phyloP scores from a whole-genome alignment of 805 yeast species.

The Hanseniaspora thailandica region DNA sequence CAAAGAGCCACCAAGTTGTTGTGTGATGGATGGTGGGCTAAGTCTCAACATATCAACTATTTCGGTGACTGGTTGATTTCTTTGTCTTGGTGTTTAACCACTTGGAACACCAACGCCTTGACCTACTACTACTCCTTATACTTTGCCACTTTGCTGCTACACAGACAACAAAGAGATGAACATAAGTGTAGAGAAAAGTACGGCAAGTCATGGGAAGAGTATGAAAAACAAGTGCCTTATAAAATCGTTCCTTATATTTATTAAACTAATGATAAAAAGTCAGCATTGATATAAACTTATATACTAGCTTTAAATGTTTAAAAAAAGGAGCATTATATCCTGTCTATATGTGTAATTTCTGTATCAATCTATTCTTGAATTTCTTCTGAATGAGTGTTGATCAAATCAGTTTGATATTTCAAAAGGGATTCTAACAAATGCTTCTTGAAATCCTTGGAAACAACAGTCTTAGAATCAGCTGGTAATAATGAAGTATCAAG shows the following conservation, averaged over 20 bases:
- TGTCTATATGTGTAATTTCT: background rate
- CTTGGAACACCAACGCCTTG: slow-evolving; percentile 68
- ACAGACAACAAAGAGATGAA: slow-evolving; percentile 86
- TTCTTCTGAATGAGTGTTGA: slow-evolving; percentile 49
- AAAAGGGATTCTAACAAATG: slow-evolving; percentile 36
- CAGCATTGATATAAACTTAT: background rate
- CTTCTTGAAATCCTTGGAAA: slow-evolving; percentile 44
- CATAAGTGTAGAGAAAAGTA: slow-evolving; percentile 79
- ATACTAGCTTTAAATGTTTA: background rate
- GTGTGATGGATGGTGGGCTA: slow-evolving; percentile 93
- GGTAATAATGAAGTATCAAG: slow-evolving; percentile 32
- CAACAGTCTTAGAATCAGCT: slow-evolving; percentile 28
- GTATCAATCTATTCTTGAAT: slow-evolving; percentile 44
- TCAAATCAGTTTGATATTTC: slow-evolving; percentile 52
- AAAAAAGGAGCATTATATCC: background rate
- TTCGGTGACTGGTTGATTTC: slow-evolving; percentile 92
- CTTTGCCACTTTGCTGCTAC: slow-evolving; percentile 70
- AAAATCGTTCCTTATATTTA: slow-evolving; percentile 83
- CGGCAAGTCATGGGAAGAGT: slow-evolving; percentile 75
- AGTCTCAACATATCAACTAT: slow-evolving; percentile 85
- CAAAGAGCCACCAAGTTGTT: slow-evolving; percentile 67
- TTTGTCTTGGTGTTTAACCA: slow-evolving; percentile 82
- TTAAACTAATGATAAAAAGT: slow-evolving; percentile 27
- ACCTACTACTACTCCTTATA: slow-evolving; percentile 81
- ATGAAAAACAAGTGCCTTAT: slow-evolving; percentile 71